Percentiles rank a stretch among this genome's conserved stretches.
Evolutionary conservation across 495 filamentous ascomycete species (phyloP).

Genomic region (Extremus antarcticus): DNA sequence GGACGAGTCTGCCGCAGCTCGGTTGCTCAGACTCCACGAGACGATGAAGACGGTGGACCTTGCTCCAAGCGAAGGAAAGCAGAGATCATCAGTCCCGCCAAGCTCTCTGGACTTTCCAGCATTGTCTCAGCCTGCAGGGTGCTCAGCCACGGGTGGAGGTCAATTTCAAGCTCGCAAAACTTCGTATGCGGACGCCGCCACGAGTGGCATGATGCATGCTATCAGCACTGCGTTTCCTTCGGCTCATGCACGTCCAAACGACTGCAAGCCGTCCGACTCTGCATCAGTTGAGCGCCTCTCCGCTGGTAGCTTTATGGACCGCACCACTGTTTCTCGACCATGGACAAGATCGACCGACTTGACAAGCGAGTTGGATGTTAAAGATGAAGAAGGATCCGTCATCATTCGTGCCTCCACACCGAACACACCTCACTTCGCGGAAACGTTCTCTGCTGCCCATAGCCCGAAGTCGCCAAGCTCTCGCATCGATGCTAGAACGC

Average conservation of each 20-base stretch:
- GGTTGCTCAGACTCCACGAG: slow-evolving; percentile 2
- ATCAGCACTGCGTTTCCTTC: neutral
- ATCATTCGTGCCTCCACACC: slow-evolving; percentile 1
- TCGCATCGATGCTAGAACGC: no score
- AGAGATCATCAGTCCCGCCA: neutral
- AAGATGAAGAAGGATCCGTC: slow-evolving; percentile 2
- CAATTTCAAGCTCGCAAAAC: neutral
- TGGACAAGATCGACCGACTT: neutral
- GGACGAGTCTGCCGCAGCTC: neutral
- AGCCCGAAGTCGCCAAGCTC: neutral
- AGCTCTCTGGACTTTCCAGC: neutral
- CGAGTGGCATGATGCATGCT: neutral
- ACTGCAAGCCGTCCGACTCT: slow-evolving; percentile 5
- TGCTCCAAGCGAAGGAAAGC: neutral
- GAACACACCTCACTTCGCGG: neutral
- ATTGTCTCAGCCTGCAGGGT: neutral
- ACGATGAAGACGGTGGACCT: neutral
- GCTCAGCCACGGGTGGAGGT: no score
- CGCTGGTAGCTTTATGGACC: neutral
- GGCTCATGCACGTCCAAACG: neutral
- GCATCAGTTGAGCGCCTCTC: neutral
- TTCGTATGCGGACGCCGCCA: slow-evolving; percentile 1
- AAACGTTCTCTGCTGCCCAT: neutral
- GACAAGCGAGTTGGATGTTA: neutral
- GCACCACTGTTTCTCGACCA: neutral